Evolutionary conservation across 1,284 basidiomycete genomes (phyloP), one percentile per base, ranked within the genome.

Genomic region (Malassezia globosa): DNA sequence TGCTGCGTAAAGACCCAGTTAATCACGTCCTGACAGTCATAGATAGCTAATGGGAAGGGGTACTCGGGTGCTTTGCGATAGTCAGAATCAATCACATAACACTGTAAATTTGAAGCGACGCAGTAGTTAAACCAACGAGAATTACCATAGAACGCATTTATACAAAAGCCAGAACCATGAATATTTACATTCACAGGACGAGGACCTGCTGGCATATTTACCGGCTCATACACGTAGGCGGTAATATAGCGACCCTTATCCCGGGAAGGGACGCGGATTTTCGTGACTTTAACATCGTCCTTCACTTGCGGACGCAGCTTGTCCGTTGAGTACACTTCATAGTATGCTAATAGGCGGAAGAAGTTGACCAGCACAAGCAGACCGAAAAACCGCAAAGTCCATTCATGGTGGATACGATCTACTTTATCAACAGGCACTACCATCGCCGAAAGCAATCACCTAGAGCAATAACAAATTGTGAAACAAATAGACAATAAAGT

Each of bases 21-120:
- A 39, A 58, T 51, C 19, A 58, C 48, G 26, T 66, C 62, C 19
- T 58, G 50, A 1, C 53, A 53, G 39, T 66, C 60, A 21, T 60
- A 48, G 13, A 46, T 37, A 27, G 57, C 52, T 22, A 55, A 60
- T 0, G 66, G 66, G 43, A 60, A 64, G 7, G 66, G 66, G 29
- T 59, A 44, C 50, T 64, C 63, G 19, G 66, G 66, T 10, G 62
- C 57, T 40, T 68, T 68, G 45, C 66, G 64, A 33, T 38, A 55
- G 34, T 46, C 43, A 16, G 42, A 35, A 23, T 54, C 47, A 23
- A 55, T 39, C 10, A 46, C 42, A 8, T 41, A 39, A 29, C 42
- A 51, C 25, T 39, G 25, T 21, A 50, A 24, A 31, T 51, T 22
- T 18, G 27, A 38, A 13, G 48, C 50, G 6, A 46, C 43, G 7